A percentile compares a stretch with the other conserved stretches of the same genome.
phyloP scores from a whole-genome alignment of 805 yeast genomes.

The Metschnikowia lunata region DNA sequence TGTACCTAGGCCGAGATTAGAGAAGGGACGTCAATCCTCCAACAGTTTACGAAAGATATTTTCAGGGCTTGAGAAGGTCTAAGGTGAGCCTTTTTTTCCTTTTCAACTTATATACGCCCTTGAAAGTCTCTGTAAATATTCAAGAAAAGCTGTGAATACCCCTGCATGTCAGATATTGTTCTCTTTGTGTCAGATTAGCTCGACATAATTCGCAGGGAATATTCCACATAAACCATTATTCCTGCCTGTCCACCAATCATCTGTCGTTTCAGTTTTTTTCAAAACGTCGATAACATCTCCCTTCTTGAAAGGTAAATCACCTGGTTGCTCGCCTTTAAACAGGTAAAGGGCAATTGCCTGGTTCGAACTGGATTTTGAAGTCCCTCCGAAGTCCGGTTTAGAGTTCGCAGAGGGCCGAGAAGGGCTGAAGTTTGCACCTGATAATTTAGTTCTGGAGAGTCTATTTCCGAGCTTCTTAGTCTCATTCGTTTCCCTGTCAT shows the following conservation, averaged over 20 bases:
- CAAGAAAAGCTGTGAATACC: too few relatives aligned
- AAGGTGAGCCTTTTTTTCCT: too few relatives aligned
- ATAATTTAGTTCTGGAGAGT: constrained; percentile 31
- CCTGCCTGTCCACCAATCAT: constrained; percentile 99
- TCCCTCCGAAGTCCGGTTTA: constrained; percentile 40
- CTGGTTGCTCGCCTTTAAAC: constrained; percentile 89
- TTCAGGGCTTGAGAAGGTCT: too few relatives aligned
- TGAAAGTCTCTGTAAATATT: constrained; percentile 23
- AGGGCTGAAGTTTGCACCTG: constrained; percentile 24
- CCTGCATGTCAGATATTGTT: constrained; percentile 1
- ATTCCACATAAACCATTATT: constrained; percentile 81
- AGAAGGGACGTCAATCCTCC: neutral
- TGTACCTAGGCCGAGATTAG: neutral
- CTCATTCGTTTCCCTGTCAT: constrained; percentile 29
- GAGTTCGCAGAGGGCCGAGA: constrained; percentile 35
- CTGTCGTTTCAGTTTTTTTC: constrained; percentile 80
- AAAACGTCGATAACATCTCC: constrained; percentile 89
- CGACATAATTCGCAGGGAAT: constrained; percentile 96
- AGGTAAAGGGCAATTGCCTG: constrained; percentile 89
- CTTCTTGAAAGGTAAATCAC: constrained; percentile 88
- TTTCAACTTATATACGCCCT: constrained; percentile 20
- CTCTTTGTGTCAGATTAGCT: constrained; percentile 44
- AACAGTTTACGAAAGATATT: too few relatives aligned
- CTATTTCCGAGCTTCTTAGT: constrained; percentile 32
- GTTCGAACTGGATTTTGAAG: constrained; percentile 42